Base-by-base conservation (phyloP, 371 early-diverging fungal genomes). In the Actinomortierella ambigua region DNA sequence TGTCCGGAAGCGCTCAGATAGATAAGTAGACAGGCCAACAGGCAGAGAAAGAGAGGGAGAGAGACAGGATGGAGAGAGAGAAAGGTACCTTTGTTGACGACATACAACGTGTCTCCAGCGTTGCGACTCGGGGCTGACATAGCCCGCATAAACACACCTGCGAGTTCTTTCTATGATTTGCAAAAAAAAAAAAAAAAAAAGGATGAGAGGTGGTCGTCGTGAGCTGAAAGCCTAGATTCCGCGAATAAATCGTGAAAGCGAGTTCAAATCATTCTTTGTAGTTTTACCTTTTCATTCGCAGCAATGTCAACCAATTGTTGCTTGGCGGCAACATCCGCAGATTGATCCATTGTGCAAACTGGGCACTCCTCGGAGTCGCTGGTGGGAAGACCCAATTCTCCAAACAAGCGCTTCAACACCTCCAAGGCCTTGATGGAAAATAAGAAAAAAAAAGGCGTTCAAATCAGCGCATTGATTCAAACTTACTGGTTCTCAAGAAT, bases 21-120 rank as follows among this genome's bases (percentile, higher is more conserved):
- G n/a, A n/a, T n/a, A n/a, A n/a, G n/a, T n/a, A n/a, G n/a, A n/a
- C n/a, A n/a, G n/a, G n/a, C n/a, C n/a, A n/a, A n/a, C n/a, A n/a
- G n/a, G n/a, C n/a, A n/a, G n/a, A n/a, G n/a, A n/a, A n/a, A n/a
- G n/a, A n/a, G n/a, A n/a, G n/a, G n/a, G n/a, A n/a, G n/a, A n/a
- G n/a, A n/a, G n/a, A n/a, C n/a, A n/a, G n/a, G n/a, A n/a, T n/a
- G n/a, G n/a, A n/a, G n/a, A n/a, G n/a, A n/a, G n/a, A n/a, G n/a
- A n/a, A n/a, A n/a, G n/a, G n/a, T 34, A 69, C 76, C 60, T 56
- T 50, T 42, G 13, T 69, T 56, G 18, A 69, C 46, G 15, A 53
- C 55, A 20, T 56, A 63, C 24, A 69, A 70, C 3, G 20, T 55
- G 15, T 41, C 28, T 5, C 43, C 41, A 18, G 43, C 53, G 17